These are phyloP conservation scores for Pseudoneurospora amorphoporcata DNA, from an alignment of 495 filamentous ascomycete species.

Conservation along the genomic window DNA sequence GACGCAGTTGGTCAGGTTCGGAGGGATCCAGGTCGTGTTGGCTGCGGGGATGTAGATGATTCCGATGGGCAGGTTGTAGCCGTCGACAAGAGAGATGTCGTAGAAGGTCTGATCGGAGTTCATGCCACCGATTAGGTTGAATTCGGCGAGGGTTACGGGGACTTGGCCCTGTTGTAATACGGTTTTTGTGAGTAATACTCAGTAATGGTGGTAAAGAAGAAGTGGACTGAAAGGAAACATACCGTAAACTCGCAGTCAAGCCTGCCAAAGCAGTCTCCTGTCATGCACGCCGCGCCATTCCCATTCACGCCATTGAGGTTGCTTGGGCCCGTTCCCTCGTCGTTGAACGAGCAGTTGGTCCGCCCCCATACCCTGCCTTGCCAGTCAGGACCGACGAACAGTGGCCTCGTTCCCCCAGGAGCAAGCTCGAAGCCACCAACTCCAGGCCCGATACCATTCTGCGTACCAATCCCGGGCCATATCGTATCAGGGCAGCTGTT, in stretches of 20 bases:
- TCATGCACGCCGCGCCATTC: slow-evolving; percentile 50
- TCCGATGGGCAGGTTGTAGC: slow-evolving; percentile 68
- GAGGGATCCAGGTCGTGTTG: slow-evolving; percentile 50
- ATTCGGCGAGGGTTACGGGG: slow-evolving; percentile 65
- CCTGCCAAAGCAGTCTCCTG: slow-evolving; percentile 63
- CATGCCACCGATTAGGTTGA: slow-evolving; percentile 54
- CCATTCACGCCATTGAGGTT: slow-evolving; percentile 42
- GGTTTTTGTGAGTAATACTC: not conserved
- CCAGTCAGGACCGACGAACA: slow-evolving; percentile 59
- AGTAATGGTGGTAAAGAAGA: not conserved
- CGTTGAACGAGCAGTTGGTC: slow-evolving; percentile 69
- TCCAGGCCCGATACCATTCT: slow-evolving; percentile 51
- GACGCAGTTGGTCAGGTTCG: slow-evolving; percentile 61
- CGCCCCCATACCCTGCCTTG: slow-evolving; percentile 71
- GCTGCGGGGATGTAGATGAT: slow-evolving; percentile 50
- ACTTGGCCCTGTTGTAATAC: slow-evolving; percentile 39
- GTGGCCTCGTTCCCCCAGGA: slow-evolving; percentile 35
- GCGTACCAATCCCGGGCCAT: slow-evolving; percentile 61
- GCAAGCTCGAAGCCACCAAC: slow-evolving; percentile 53
- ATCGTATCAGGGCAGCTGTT: slow-evolving; percentile 59
- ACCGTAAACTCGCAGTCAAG: slow-evolving; percentile 56
- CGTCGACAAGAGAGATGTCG: slow-evolving; percentile 77
- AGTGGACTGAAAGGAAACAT: slow-evolving; percentile 14
- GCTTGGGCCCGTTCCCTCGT: slow-evolving; percentile 40
- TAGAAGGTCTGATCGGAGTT: slow-evolving; percentile 57